Evolutionary conservation across 2,329 filamentous ascomycete species (phyloP).

Genomic region (Thielaviopsis punctulata): DNA sequence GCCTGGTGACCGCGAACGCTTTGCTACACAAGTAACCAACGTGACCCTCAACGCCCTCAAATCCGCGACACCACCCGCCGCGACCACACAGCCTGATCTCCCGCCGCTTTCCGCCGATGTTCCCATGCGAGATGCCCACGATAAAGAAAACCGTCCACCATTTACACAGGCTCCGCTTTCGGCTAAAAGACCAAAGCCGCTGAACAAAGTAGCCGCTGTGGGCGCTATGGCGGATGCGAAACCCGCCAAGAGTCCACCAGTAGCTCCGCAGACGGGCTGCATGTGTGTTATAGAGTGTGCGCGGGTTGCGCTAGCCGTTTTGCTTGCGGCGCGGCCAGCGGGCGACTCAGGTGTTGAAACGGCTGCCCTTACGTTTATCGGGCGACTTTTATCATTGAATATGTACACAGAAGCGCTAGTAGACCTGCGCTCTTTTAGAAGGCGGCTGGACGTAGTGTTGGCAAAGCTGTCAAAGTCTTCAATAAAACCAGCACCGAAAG

Average conservation of each 20-base stretch:
- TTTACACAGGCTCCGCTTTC: slow-evolving; percentile 25
- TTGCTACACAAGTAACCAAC: slow-evolving; percentile 62
- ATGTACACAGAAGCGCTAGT: slow-evolving; percentile 51
- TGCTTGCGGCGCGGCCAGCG: slow-evolving; percentile 21
- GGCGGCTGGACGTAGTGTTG: slow-evolving; percentile 31
- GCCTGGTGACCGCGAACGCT: slow-evolving; percentile 42
- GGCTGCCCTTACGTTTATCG: slow-evolving; percentile 52
- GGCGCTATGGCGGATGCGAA: slow-evolving; percentile 17
- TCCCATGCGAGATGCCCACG: background rate
- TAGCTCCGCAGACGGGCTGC: slow-evolving; percentile 25
- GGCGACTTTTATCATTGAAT: slow-evolving; percentile 46
- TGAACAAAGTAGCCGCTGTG: slow-evolving; percentile 43
- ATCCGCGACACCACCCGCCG: slow-evolving; percentile 27
- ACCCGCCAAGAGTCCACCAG: slow-evolving; percentile 17
- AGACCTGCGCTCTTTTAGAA: slow-evolving; percentile 50
- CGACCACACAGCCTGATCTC: background rate
- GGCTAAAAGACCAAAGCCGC: slow-evolving; percentile 41
- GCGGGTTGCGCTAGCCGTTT: slow-evolving; percentile 45
- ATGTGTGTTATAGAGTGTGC: slow-evolving; percentile 51
- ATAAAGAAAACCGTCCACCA: slow-evolving; percentile 3
- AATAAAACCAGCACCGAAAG: slow-evolving; percentile 18
- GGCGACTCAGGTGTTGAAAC: slow-evolving; percentile 49
- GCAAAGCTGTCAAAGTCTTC: slow-evolving; percentile 15
- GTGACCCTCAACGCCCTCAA: slow-evolving; percentile 48
- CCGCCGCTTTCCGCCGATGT: background rate